Base-by-base conservation (phyloP, 352 stramenopile species). In the Phytophthora tubulina region DNA sequence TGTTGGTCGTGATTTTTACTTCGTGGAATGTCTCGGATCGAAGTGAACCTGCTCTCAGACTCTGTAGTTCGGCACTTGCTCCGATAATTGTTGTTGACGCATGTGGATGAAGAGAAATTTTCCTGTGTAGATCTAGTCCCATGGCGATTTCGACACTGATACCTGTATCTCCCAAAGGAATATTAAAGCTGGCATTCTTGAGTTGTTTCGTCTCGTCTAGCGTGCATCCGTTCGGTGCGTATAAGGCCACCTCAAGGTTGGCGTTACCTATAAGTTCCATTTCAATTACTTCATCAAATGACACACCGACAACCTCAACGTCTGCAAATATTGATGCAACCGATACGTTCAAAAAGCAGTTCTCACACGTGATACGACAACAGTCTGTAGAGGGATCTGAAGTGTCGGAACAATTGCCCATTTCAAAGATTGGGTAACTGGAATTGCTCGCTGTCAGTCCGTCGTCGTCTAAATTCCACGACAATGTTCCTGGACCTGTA, bases 341-440 rank as follows among this genome's bases (percentile, higher is more conserved):
- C 15, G 69, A 76, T 7, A 76, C 50, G 38, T 73, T 76, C 8
- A 76, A n/a, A 42, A 73, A 76, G 36, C 69, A 76, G 41, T 76
- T 64, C 35, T 76, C 64, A 53, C 69, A 76, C 9, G 57, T 72
- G 13, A 76, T 51, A n/a, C 63, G 63, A 44, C 69, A 76, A 32
- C 69, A 76, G 5, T 73, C 41, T 15, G 63, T 62, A 1, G 39
- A 55, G 7, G 51, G 63, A 42, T 69, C 51, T 7, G 62, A 72
- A 6, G 39, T 51, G 38, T 76, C 44, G 4, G 63, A 76, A 27
- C 69, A 76, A 35, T 73, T 73, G 1, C 69, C 69, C 11, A 46
- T 53, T 33, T 76, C 55, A 21, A 73, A 69, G 15, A 76, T 46
- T 27, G 56, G 30, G 33, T 76, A 76, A 50, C 54, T 76, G 14